Base-by-base conservation (phyloP, 2,329 filamentous ascomycete species). In the Pyricularia grisea region DNA sequence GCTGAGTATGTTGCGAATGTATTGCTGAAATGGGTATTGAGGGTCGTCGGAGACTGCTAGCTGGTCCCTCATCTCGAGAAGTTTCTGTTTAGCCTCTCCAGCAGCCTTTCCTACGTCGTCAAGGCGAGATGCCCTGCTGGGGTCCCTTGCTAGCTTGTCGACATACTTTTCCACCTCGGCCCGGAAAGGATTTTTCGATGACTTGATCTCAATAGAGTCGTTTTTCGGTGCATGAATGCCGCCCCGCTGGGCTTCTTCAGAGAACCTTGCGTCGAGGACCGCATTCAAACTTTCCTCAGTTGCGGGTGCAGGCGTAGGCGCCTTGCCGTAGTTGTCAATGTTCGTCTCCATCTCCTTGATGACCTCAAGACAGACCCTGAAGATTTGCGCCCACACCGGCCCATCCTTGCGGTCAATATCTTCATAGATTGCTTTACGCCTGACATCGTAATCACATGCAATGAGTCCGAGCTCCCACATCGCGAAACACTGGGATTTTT, bases 391-490 rank as follows among this genome's bases (percentile, higher is more conserved):
- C 92, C 93, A 97, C 72, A 92, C 90, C 0, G 92, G 86, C 0
- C 91, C 92, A 64, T 90, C 91, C 68, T 88, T 87, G 70, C 93
- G 90, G 73, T 97, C 92, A 71, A 97, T 92, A 73, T 98, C 94
- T 70, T 89, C 88, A 78, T 92, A 97, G 69, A 98, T 92, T 25
- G 88, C 87, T 77, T 90, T 92, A 68, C 94, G 87, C 42, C 93
- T 88, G n/a, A 88, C 84, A 20, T 89, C 84, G 71, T 91, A 94
- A 68, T 88, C 85, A 69, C 90, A 86, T 55, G 92, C 89, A 73
- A 97, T 97, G 69, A 92, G 84, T 33, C 88, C 88, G 31, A 97
- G 82, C 76, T 98, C 94, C 94, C 94, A 97, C 78, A 97, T 91
- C 20, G 94, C 94, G 77, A 96, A 97, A 0, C 88, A 86, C 85